Evolutionary conservation across 768 basidiomycete genomes (phyloP), one percentile per base, ranked within the genome.

Genomic region (Collybiopsis luxurians): DNA sequence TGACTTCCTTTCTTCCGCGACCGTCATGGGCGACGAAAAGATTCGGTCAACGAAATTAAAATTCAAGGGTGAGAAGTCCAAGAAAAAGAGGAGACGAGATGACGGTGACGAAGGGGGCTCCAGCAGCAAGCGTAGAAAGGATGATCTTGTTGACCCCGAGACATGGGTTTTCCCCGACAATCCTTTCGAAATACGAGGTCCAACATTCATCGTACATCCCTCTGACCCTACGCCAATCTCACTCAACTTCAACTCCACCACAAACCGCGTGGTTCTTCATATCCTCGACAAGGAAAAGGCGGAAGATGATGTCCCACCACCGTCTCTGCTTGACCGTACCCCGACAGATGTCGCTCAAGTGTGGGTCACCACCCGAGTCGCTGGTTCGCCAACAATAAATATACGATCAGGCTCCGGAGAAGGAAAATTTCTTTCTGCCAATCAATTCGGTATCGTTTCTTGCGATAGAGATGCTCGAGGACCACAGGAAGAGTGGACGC

Each of bases 401-500:
- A 73, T 96, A 58, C 85, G 94, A 21, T 90, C 90, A 31, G 90
- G 90, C 1, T 83, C 83, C n/a, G 90, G 90, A 23, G 90, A 90
- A 67, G 92, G 92, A 10, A 94, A 94, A 71, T 97, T 95, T 69
- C 73, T 97, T 46, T 92, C 90, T 7, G 91, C 89, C 71, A 92
- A 95, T 73, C 79, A 86, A 59, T 85, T 92, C 64, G 94, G 94
- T 6, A 75, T 93, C 19, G 87, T 96, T 13, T 83, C 87, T 60
- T 87, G 90, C 43, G 88, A 92, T 66, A 78, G 90, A 45, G 94
- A 97, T 65, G 94, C 94, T 26, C 82, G 94, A 30, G 95, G 94
- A 1, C 89, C 91, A 3, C 92, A 96, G 70, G 94, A 97, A 70
- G 94, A 95, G 70, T 97, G 93, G 91, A 90, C 89, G 2, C 89